These are phyloP conservation scores for Cicer yamashitae DNA, from an alignment of 306 rosid species.

Conservation along the genomic window DNA sequence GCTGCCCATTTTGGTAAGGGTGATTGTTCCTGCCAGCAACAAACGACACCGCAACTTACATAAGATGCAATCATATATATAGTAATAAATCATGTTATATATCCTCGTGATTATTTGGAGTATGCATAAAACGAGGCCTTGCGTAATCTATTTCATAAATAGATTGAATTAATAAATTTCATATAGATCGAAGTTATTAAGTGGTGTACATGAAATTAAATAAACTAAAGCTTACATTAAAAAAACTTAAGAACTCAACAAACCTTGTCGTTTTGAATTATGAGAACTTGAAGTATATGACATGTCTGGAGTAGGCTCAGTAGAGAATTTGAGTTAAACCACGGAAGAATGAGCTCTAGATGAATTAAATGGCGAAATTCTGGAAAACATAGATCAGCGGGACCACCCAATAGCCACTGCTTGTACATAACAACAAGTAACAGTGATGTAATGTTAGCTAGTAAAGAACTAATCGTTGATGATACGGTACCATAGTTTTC, in stretches of 20 bases:
- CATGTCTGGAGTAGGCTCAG: slow-evolving; percentile 5
- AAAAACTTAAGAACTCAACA: background rate
- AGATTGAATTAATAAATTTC: background rate
- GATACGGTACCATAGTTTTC: too few relatives aligned
- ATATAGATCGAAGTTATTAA: background rate
- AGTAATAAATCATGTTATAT: background rate
- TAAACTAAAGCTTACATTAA: too few relatives aligned
- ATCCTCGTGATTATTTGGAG: background rate
- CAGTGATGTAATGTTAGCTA: background rate
- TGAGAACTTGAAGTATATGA: background rate
- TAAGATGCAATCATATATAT: background rate
- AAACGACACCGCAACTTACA: background rate
- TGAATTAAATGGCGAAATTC: background rate
- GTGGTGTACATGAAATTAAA: background rate
- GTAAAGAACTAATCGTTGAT: background rate
- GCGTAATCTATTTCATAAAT: background rate
- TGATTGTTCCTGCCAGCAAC: background rate
- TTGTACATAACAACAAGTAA: background rate
- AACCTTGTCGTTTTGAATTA: background rate
- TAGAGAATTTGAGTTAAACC: background rate
- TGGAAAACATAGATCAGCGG: background rate
- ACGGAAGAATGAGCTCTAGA: background rate
- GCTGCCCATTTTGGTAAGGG: background rate
- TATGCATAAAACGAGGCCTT: background rate
- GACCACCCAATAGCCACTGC: slow-evolving; percentile 4